Evolutionary conservation across 805 yeast genomes (phyloP).

Genomic region (Nakazawaea wyomingensis): DNA sequence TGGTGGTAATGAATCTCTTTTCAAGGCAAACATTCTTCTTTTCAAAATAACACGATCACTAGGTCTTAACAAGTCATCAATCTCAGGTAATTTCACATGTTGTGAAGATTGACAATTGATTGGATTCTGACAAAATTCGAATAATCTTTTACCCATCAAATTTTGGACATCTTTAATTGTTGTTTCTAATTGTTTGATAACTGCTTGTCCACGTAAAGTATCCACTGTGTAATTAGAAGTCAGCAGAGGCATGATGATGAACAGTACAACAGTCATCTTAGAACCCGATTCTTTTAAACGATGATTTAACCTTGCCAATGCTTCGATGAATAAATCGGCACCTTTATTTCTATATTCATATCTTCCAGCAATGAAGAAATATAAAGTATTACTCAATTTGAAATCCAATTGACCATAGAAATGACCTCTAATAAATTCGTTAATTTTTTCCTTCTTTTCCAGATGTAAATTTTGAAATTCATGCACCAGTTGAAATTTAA

Average conservation of each 20-base stretch:
- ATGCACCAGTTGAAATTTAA: conserved; percentile 94
- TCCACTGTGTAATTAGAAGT: conserved; percentile 94
- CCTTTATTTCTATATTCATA: conserved; percentile 97
- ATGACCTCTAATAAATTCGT: conserved; percentile 94
- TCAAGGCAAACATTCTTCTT: conserved; percentile 88
- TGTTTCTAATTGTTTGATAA: conserved; percentile 81
- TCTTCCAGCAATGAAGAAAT: conserved; percentile 95
- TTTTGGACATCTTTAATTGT: conserved; percentile 85
- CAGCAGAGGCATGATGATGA: conserved; percentile 96
- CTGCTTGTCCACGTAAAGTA: conserved; percentile 94
- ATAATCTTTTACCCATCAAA: conserved; percentile 78
- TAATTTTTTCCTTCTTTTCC: conserved; percentile 80
- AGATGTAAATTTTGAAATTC: conserved; percentile 98
- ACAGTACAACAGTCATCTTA: conserved; percentile 91
- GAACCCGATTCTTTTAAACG: conserved; percentile 76
- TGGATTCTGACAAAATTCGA: conserved; percentile 71
- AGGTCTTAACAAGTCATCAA: conserved; percentile 79
- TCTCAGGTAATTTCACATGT: conserved; percentile 49
- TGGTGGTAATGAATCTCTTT: conserved; percentile 86
- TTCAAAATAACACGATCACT: conserved; percentile 85
- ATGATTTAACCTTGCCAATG: conserved; percentile 88
- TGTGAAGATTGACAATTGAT: conserved; percentile 28
- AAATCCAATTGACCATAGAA: conserved; percentile 96
- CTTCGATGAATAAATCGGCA: conserved; percentile 89
- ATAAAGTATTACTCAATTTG: conserved; percentile 87